Conservation (phyloP, 192 early-diverging fungal species). For the Coemansia sp. region DNA sequence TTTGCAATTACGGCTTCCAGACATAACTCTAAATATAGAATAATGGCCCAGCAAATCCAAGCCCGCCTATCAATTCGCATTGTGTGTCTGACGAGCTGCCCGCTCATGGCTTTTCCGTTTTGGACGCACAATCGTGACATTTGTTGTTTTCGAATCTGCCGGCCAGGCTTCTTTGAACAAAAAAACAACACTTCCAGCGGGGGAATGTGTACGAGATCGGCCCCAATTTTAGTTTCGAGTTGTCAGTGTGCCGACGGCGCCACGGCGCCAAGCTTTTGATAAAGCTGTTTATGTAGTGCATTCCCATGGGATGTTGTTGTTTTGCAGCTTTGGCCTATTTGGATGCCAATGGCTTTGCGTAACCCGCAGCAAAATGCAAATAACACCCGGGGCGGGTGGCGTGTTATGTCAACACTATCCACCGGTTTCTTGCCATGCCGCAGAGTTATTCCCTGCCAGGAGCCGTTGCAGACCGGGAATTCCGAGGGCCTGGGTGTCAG, state of each 20-base stretch:
- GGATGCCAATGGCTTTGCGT: too few species aligned
- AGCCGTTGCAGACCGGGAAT: too few species aligned
- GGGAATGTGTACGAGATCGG: not conserved
- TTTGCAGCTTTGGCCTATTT: too few species aligned
- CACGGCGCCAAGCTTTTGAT: not conserved
- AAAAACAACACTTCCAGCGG: not conserved
- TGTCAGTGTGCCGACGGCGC: not conserved
- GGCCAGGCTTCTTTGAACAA: not conserved
- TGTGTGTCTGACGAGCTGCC: not conserved
- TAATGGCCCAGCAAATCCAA: not conserved
- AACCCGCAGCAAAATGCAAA: too few species aligned
- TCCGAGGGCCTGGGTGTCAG: not conserved
- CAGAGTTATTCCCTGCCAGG: too few species aligned
- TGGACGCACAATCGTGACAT: not conserved
- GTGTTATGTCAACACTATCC: too few species aligned
- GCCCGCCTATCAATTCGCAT: not conserved
- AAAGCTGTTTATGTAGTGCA: not conserved
- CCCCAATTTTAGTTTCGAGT: not conserved
- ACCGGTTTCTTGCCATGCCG: too few species aligned
- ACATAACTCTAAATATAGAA: constrained; percentile 5
- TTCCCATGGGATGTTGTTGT: constrained; percentile 1
- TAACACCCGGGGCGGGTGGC: too few species aligned
- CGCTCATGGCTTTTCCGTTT: not conserved
- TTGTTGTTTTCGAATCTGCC: not conserved
- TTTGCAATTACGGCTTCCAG: not conserved